Base-by-base conservation (phyloP, 768 basidiomycete genomes). In the Lactifluus rugatus region DNA sequence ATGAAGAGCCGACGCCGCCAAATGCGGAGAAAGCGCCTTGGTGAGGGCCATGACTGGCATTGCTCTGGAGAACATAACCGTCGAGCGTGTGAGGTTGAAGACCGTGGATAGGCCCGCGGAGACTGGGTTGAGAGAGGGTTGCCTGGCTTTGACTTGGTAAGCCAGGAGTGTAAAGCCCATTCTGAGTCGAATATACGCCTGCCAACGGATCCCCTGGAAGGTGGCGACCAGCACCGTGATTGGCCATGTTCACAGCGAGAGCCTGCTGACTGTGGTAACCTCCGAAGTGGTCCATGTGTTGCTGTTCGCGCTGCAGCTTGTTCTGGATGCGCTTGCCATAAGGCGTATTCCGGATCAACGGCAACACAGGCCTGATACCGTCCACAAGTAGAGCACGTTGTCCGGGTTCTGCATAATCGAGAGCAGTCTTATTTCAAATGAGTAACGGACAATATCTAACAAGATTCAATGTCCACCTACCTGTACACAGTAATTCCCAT, bases 241-340 rank as follows among this genome's bases (percentile, higher is more conserved):
- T 81, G 62, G 74, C 75, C 48, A 85, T 74, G 21, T 76, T 73
- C 73, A 84, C 78, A 57, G 79, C 74, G 62, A 87, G 74, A 32
- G 77, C 70, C 65, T 82, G 82, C 65, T 81, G 82, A 67, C 77
- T 78, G 58, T 81, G 78, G 68, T 82, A 83, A 55, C 78, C 66
- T 26, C 78, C 77, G 60, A 77, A 85, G 55, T 75, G 78, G 64
- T 89, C 88, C 73, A 87, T 79, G 66, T 91, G 64, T 47, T 60
- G 59, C 37, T 60, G 89, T 73, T 95, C 93, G 57, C 95, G 90
- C 73, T 96, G 94, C 54, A 98, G 76, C 74, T 97, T 97, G 77
- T 93, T 94, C 73, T 97, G 95, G 67, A 99, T 99, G 45, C 96
- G 86, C 77, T 99, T 99, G 65, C 96, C 96, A 66, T 99, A 99